Percentiles rank a stretch among this genome's conserved stretches.
phyloP scores from a whole-genome alignment of 768 basidiomycete genomes.

The Lactarius psammicola region DNA sequence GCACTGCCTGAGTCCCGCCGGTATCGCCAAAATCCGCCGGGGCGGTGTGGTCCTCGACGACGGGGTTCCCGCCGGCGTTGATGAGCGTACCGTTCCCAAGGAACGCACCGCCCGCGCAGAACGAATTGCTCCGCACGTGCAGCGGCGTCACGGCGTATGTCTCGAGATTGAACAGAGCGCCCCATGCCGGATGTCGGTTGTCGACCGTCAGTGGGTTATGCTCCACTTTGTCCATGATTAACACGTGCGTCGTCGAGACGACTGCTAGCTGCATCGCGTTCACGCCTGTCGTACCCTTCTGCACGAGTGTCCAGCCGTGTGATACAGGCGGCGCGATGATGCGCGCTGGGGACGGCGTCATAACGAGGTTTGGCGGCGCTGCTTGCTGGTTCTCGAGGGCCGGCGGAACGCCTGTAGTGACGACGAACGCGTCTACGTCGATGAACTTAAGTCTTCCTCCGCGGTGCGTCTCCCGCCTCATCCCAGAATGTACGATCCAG shows the following conservation, averaged over 20 bases:
- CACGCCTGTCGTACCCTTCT: constrained; percentile 71
- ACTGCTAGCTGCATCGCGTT: constrained; percentile 75
- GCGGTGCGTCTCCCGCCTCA: constrained; percentile 37
- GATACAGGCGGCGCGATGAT: constrained; percentile 16
- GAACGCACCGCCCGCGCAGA: constrained; percentile 82
- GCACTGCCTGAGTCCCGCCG: constrained; percentile 70
- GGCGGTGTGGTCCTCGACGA: constrained; percentile 60
- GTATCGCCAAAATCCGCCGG: constrained; percentile 74
- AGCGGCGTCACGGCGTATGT: constrained; percentile 63
- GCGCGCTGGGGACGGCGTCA: constrained; percentile 22
- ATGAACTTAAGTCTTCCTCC: constrained; percentile 37
- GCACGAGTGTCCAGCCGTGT: constrained; percentile 53
- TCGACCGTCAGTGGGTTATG: constrained; percentile 74
- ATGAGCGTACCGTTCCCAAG: constrained; percentile 73
- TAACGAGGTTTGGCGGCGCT: constrained; percentile 24
- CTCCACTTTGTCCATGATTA: constrained; percentile 82
- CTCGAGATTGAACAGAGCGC: constrained; percentile 65
- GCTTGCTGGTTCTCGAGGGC: constrained; percentile 7
- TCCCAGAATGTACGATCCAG: constrained; percentile 58
- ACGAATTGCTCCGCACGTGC: constrained; percentile 72
- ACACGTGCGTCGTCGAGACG: constrained; percentile 64
- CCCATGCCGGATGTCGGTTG: constrained; percentile 77
- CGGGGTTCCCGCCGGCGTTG: constrained; percentile 81
- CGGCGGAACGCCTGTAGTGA: constrained; percentile 44
- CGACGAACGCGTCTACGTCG: constrained; percentile 67